These are phyloP conservation scores for Turnera subulata DNA, from an alignment of 345 rosid species.

Conservation along the genomic window DNA sequence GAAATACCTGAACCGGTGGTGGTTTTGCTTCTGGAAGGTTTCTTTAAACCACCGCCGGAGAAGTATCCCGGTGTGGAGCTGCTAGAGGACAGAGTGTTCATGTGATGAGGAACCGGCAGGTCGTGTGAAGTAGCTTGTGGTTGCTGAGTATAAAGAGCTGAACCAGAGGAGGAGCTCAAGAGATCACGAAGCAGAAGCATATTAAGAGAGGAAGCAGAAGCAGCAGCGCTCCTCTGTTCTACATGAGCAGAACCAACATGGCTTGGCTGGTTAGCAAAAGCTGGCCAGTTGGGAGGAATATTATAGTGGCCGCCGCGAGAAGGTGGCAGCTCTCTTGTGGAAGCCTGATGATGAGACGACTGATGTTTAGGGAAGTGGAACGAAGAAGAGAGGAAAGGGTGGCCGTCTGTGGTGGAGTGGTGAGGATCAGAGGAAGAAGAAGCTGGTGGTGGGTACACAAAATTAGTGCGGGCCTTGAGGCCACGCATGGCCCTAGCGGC, in stretches of 20 bases:
- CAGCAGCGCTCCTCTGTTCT: constrained; percentile 17
- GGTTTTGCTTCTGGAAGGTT: not conserved
- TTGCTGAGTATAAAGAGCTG: constrained; percentile 7
- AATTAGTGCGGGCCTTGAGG: constrained; percentile 84
- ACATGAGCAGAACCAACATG: not conserved
- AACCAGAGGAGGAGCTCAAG: constrained; percentile 25
- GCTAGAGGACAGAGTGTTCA: constrained; percentile 14
- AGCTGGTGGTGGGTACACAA: constrained; percentile 44
- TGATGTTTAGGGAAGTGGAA: constrained; percentile 27
- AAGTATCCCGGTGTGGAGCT: not conserved
- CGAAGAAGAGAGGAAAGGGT: constrained; percentile 14
- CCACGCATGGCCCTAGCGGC: constrained; percentile 96
- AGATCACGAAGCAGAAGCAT: constrained; percentile 53
- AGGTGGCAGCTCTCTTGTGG: not conserved
- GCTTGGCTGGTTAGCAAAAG: constrained; percentile 7
- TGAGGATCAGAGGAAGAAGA: constrained; percentile 26
- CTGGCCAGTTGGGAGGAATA: constrained; percentile 14
- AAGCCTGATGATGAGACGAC: constrained; percentile 19
- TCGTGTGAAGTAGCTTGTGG: constrained; percentile 13
- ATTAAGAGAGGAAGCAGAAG: constrained; percentile 24
- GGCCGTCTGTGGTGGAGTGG: constrained; percentile 9
- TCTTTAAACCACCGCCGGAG: constrained; percentile 2
- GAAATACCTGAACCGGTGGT: not conserved
- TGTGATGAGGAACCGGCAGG: constrained; percentile 12
- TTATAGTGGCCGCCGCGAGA: constrained; percentile 12